These are phyloP conservation scores for Sodiomyces alkalinus DNA, from an alignment of 2,329 filamentous ascomycete species.

Conservation along the genomic window DNA sequence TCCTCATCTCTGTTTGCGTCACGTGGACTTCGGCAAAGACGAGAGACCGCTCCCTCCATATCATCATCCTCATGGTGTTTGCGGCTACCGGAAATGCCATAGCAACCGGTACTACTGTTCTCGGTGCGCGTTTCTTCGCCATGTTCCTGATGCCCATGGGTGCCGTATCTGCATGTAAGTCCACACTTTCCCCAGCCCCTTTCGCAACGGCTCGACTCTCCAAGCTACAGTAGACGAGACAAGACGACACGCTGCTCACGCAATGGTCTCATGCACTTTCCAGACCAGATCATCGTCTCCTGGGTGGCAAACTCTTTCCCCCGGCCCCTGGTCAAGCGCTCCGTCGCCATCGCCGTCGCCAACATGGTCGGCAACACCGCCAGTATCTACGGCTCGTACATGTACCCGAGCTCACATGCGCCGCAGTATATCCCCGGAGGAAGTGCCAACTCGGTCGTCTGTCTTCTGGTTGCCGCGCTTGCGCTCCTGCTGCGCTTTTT, in stretches of 20 bases:
- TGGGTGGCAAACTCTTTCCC: constrained; percentile 14
- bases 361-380: constrained; percentile 17
- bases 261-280: constrained; percentile 11
- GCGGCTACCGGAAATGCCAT: constrained; percentile 40
- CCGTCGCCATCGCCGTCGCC: constrained; percentile 16
- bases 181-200: no score
- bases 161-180: constrained; percentile 28
- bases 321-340: constrained; percentile 15
- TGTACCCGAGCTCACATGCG: constrained; percentile 26
- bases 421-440: constrained; percentile 36
- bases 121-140: constrained; percentile 41
- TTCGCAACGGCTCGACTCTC: no score
- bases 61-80: constrained; percentile 34
- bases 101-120: constrained; percentile 31
- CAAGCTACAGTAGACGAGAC: no score
- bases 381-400: constrained; percentile 22
- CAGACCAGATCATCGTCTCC: constrained; percentile 11
- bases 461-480: constrained; percentile 41
- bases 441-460: constrained; percentile 45
- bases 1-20: constrained; percentile 34
- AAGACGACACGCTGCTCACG: no score
- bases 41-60: constrained; percentile 40
- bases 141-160: constrained; percentile 48
- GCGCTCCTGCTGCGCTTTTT: constrained; percentile 36
- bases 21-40: constrained; percentile 39